Conservation (phyloP, 306 rosid genomes). For the Vigna hirtella region DNA sequence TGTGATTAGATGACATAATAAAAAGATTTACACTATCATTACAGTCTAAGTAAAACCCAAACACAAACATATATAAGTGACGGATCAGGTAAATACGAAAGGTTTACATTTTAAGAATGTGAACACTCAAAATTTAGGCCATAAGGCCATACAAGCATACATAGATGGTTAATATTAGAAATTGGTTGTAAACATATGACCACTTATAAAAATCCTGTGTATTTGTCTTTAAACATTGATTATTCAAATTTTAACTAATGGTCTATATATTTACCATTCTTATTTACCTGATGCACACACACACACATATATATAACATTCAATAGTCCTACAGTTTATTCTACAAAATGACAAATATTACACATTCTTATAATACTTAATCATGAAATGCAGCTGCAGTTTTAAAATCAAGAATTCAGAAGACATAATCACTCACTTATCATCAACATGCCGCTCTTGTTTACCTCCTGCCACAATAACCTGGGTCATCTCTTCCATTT, state of each 20-base stretch:
- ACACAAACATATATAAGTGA: neutral
- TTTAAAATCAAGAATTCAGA: conserved; percentile 31
- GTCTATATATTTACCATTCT: too few relatives aligned
- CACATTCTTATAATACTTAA: neutral
- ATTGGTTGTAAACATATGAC: neutral
- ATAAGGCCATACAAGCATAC: neutral
- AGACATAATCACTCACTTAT: conserved; percentile 46
- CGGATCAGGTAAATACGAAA: neutral
- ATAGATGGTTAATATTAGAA: neutral
- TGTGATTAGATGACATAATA: neutral
- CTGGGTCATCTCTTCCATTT: conserved; percentile 37
- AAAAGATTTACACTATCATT: neutral
- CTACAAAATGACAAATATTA: conserved; percentile 2
- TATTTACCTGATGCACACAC: too few relatives aligned
- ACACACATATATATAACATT: too few relatives aligned
- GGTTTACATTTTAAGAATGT: neutral
- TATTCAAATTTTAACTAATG: neutral
- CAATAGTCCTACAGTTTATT: neutral
- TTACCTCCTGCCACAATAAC: conserved; percentile 40
- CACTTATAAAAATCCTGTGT: neutral
- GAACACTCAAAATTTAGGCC: neutral
- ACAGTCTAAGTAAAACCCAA: neutral
- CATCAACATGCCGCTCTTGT: conserved; percentile 42
- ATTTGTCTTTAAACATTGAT: neutral
- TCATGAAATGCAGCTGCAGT: neutral